A percentile compares a stretch with the other conserved stretches of the same genome.
phyloP scores from a whole-genome alignment of 352 stramenopile genomes.

The Thalassiosira ordinaria region DNA sequence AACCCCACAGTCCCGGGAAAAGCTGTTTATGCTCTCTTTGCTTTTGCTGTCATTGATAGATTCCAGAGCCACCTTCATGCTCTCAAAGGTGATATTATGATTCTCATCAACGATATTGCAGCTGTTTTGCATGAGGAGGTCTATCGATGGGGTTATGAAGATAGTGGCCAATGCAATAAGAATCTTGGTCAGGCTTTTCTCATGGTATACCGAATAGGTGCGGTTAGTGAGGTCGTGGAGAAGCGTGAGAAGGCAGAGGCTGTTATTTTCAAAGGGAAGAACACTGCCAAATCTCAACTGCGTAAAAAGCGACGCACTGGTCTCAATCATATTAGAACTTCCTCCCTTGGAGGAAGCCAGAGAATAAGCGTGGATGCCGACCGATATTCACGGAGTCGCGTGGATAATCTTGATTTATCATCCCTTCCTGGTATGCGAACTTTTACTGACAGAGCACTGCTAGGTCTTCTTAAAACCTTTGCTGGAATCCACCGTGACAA shows the following conservation, averaged over 20 bases:
- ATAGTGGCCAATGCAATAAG: constrained; percentile 93
- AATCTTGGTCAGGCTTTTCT: constrained; percentile 95
- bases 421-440: constrained; percentile 74
- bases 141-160: constrained; percentile 89
- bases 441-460: constrained; percentile 87
- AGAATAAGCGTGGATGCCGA: not conserved
- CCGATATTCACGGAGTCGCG: constrained; percentile 21
- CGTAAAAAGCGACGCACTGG: constrained; percentile 2
- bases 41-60: constrained; percentile 95
- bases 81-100: constrained; percentile 94
- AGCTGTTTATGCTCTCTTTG: constrained; percentile 91
- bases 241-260: constrained; percentile 69
- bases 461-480: constrained; percentile 96
- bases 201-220: constrained; percentile 95
- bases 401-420: constrained; percentile 59
- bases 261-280: constrained; percentile 66
- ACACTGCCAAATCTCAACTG: constrained; percentile 27
- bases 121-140: constrained; percentile 94
- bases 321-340: not conserved
- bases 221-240: constrained; percentile 83
- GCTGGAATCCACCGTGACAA: constrained; percentile 95
- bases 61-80: constrained; percentile 92
- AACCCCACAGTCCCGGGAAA: constrained; percentile 82
- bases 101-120: constrained; percentile 96
- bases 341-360: not conserved